Percentiles rank a stretch among this genome's conserved stretches.
These are phyloP conservation scores for Linnemannia schmuckeri DNA, from an alignment of 192 early-diverging fungal species.

Conservation along the genomic window DNA sequence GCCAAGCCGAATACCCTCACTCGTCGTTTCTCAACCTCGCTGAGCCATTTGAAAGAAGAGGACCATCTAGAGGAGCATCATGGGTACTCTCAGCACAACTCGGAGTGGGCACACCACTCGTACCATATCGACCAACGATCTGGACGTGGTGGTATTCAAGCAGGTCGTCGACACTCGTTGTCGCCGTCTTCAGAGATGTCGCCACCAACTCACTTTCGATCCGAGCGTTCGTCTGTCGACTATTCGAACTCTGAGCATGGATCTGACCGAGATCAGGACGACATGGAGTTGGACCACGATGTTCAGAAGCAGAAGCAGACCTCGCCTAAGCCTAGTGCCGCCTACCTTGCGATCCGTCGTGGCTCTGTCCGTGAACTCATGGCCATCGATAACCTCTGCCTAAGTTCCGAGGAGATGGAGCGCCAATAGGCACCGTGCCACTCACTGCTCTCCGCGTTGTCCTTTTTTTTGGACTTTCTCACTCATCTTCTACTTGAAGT, in stretches of 20 bases:
- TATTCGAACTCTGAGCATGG: constrained; percentile 30
- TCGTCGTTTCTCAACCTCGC: constrained; percentile 34
- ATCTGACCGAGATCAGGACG: constrained; percentile 21
- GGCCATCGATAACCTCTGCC: constrained; percentile 49
- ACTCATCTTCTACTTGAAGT: not conserved
- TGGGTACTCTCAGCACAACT: not conserved
- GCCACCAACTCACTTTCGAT: constrained; percentile 8
- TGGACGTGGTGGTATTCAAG: not conserved
- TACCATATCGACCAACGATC: constrained; percentile 19
- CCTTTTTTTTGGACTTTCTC: not conserved
- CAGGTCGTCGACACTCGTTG: not conserved
- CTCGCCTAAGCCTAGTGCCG: constrained; percentile 6
- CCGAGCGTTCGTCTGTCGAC: constrained; percentile 20
- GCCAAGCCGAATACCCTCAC: constrained; percentile 2
- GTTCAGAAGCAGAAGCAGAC: constrained; percentile 3
- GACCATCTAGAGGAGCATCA: constrained; percentile 23
- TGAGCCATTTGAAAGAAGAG: constrained; percentile 40
- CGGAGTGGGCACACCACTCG: constrained; percentile 1
- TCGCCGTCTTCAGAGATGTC: not conserved
- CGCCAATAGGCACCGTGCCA: not conserved
- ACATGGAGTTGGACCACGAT: constrained; percentile 8
- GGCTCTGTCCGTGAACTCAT: constrained; percentile 49
- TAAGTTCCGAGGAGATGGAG: constrained; percentile 48
- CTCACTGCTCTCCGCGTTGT: too few relatives aligned
- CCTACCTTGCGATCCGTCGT: constrained; percentile 43